Evolutionary conservation across 371 early-diverging fungal species (phyloP).

Genomic region (Actinomortierella wolfii): DNA sequence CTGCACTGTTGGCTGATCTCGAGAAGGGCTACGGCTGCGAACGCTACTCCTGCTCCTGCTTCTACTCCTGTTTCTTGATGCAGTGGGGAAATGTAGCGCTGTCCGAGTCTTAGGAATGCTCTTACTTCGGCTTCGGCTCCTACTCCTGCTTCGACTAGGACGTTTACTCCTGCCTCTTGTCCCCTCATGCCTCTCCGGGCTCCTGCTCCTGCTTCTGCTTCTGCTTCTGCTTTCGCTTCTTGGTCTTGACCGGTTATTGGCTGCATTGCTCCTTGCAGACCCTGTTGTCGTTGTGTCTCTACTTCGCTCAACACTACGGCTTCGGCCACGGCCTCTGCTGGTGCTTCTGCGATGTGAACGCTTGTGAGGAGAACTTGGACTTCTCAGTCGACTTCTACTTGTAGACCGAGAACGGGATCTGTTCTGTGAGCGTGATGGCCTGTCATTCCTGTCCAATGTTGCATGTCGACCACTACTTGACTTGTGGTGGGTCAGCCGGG

Average conservation of each 20-base stretch:
- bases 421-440: no score
- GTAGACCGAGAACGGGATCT: no score
- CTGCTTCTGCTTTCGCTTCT: slow-evolving; percentile 9
- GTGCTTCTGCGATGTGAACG: no score
- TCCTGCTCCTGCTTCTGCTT: slow-evolving; percentile 6
- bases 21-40: background rate
- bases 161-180: slow-evolving; percentile 14
- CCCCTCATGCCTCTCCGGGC: slow-evolving; percentile 21
- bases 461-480: no score
- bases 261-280: slow-evolving; percentile 9
- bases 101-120: slow-evolving; percentile 4
- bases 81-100: background rate
- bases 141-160: slow-evolving; percentile 1
- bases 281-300: background rate
- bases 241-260: background rate
- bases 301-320: background rate
- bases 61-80: slow-evolving; percentile 1
- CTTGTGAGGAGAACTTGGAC: no score
- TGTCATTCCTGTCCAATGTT: no score
- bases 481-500: no score
- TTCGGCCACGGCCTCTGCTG: background rate
- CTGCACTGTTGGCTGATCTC: background rate
- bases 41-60: slow-evolving; percentile 8
- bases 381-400: no score
- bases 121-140: slow-evolving; percentile 5